A percentile compares a stretch with the other conserved stretches of the same genome.
These are phyloP conservation scores for Trichopus zeylanicus DNA, from an alignment of 116 monocot genomes.

Conservation along the genomic window DNA sequence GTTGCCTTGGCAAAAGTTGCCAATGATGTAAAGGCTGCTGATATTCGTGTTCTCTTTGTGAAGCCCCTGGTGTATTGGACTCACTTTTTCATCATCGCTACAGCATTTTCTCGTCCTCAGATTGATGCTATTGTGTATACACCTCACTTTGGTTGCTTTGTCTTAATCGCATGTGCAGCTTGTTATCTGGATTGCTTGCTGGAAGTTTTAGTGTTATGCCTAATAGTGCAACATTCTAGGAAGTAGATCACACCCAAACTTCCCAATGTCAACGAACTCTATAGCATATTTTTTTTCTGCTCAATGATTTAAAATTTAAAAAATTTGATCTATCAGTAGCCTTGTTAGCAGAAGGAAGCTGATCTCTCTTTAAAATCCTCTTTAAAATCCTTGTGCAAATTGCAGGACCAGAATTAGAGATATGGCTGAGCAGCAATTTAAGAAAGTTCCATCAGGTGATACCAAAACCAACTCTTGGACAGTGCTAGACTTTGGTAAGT, in stretches of 20 bases:
- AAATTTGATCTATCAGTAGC: no score
- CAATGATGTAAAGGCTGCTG: constrained; percentile 86
- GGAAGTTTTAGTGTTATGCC: not conserved
- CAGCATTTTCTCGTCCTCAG: constrained; percentile 92
- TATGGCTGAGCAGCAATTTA: constrained; percentile 72
- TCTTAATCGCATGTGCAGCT: not conserved
- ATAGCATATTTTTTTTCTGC: no score
- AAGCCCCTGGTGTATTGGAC: constrained; percentile 99
- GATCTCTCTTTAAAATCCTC: not conserved
- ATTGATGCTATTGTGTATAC: constrained; percentile 84
- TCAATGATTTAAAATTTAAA: no score
- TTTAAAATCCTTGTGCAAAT: not conserved
- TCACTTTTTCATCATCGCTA: constrained; percentile 88
- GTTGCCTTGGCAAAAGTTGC: constrained; percentile 83
- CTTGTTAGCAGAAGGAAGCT: not conserved
- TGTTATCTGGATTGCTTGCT: not conserved
- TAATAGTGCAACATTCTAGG: no score
- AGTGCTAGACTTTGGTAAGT: constrained; percentile 82
- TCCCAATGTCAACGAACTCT: no score
- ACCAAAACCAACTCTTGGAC: constrained; percentile 94
- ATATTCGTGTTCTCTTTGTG: constrained; percentile 93
- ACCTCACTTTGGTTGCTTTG: not conserved
- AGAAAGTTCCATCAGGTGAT: constrained; percentile 68
- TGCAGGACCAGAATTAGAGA: constrained; percentile 84
- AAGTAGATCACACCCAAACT: no score